Base-by-base conservation (phyloP, 176 grass and related monocot genomes). In the Guadua angustifolia region DNA sequence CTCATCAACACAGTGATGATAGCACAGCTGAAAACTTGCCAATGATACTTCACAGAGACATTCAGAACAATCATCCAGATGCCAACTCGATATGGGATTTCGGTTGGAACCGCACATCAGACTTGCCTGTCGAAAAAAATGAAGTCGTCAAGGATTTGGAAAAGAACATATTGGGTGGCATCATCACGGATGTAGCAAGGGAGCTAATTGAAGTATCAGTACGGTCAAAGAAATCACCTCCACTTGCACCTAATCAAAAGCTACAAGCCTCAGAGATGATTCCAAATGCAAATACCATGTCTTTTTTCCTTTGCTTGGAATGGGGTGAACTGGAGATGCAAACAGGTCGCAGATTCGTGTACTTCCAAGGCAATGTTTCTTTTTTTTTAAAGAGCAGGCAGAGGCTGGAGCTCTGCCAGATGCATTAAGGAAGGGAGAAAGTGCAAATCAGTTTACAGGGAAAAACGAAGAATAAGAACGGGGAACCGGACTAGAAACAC, bases 81-180 rank as follows among this genome's bases (percentile, higher is more conserved):
- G 74, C 86, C 45, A 95, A 94, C 88, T 91, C 91, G 13, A 83
- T 81, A 84, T 95, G 96, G 96, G 91, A 94, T 78, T 92, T 94
- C 39, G 88, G 88, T 12, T 99, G 93, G 96, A 91, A 90, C 80
- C 43, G 39, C 36, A 35, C 77, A 0, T 38, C 25, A 12, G 40
- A 70, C 56, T 50, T 89, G n/a, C 81, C 77, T 0, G 29, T 94
- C 32, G 86, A 94, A 50, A 89, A 78, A 15, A 79, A 77, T 15
- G 91, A 95, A 59, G 56, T 99, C 7, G 58, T 77, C 16, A 94
- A 49, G 82, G 93, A 94, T 85, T 55, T 95, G 42, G 91, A 94
- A 60, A 99, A 87, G 77, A 90, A 89, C 79, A 86, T 95, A 67
- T 46, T 94, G 66, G 88, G 88, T 61, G 86, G 88, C 63, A 90